These are phyloP conservation scores for Hypoxylon sp. DNA, from an alignment of 2,329 filamentous ascomycete genomes.

Conservation along the genomic window DNA sequence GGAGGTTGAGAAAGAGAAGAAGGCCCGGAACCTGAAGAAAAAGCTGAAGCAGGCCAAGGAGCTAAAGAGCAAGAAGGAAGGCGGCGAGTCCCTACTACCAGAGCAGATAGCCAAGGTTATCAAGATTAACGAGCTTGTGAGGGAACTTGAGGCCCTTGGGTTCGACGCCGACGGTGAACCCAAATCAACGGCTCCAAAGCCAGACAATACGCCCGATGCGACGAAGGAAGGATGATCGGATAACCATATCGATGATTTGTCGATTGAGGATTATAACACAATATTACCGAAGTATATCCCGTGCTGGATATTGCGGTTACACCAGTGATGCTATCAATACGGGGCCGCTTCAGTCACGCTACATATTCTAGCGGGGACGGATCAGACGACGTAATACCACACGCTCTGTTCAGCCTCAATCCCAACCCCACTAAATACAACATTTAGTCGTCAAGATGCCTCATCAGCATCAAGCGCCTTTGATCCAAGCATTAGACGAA, in stretches of 20 bases:
- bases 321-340: slow-evolving; percentile 5
- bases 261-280: neutral
- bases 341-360: slow-evolving; percentile 2
- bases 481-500: neutral
- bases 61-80: slow-evolving; percentile 90
- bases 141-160: slow-evolving; percentile 87
- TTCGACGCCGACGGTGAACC: slow-evolving; percentile 84
- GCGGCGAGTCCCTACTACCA: slow-evolving; percentile 84
- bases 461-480: neutral
- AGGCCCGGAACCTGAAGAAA: slow-evolving; percentile 91
- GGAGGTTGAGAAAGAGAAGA: slow-evolving; percentile 89
- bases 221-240: slow-evolving; percentile 39
- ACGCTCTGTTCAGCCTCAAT: neutral
- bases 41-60: slow-evolving; percentile 95
- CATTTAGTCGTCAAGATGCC: neutral
- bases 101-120: slow-evolving; percentile 99
- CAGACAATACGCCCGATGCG: slow-evolving; percentile 25
- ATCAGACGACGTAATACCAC: neutral
- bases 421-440: neutral
- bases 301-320: neutral
- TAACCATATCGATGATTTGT: neutral
- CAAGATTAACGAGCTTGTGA: slow-evolving; percentile 93
- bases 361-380: neutral
- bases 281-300: neutral
- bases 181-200: slow-evolving; percentile 6